Evolutionary conservation across 768 basidiomycete species (phyloP), one percentile per base, ranked within the genome.

Genomic region (Thelephora aurantiotincta): DNA sequence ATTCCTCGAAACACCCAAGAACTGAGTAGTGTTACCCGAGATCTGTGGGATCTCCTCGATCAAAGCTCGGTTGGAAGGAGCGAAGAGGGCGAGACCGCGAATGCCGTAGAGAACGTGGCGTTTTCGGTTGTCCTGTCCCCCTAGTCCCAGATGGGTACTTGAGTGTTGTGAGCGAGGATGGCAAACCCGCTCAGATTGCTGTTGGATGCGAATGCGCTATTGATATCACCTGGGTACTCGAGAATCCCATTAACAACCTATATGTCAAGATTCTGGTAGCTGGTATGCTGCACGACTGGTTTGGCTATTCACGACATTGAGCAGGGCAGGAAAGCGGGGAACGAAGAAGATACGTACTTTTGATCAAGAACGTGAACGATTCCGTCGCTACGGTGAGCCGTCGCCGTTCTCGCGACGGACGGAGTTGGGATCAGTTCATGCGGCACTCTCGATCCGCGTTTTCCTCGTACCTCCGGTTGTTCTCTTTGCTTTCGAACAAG

Each of bases 41-140:
- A 70, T 47, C 26, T 65, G 35, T 44, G 68, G 52, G 2, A 56
- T 49, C 37, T 66, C 58, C 26, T 64, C 58, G 35, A 56, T 56
- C 30, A 83, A 47, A 5, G 75, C 81, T 5, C 60, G 59, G 53
- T 80, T 67, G 49, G 63, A 70, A 6, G 85, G 84, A 3, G 77
- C 73, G 56, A 87, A 85, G 35, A 85, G 52, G 1, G 85, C 87
- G 50, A 80, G 67, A 2, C 82, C 85, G 20, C 51, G 59, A 1
- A 70, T 60, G 1, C 60, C 51, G 33, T 68, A 56, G 22, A 75
- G 60, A 45, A 59, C 41, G 73, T 63, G 5, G 63, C 57, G 50
- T 70, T 65, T 11, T 52, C 58, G 0, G 65, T 68, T 47, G 63
- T 56, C 48, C 51, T 48, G 1, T 66, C 58, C 0, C 63, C 51